These are phyloP conservation scores for Lactifluus volemus DNA, from an alignment of 768 basidiomycete species.

Conservation along the genomic window DNA sequence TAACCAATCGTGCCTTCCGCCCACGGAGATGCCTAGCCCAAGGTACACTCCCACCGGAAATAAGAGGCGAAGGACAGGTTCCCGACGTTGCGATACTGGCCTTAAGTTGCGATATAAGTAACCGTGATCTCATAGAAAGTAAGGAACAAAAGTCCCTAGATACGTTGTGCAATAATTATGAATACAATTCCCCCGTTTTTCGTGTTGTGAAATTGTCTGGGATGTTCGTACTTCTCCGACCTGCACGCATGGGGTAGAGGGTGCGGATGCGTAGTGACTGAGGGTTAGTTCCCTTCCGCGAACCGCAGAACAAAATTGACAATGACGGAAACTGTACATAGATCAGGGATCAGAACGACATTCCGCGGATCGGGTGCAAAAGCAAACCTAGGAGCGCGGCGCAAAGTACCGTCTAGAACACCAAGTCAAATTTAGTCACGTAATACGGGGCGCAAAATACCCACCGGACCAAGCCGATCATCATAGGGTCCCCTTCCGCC, in stretches of 20 bases:
- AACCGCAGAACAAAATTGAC: constrained; percentile 84
- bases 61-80: not conserved
- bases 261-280: not conserved
- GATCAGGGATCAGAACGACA: constrained; percentile 14
- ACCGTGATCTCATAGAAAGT: not conserved
- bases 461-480: constrained; percentile 87
- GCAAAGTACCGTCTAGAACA: constrained; percentile 67
- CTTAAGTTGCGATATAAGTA: not conserved
- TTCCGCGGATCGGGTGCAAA: not conserved
- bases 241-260: not conserved
- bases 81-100: not conserved
- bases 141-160: not conserved
- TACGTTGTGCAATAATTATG: not conserved
- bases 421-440: constrained; percentile 8
- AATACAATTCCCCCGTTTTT: constrained; percentile 2
- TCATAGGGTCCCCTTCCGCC: constrained; percentile 95
- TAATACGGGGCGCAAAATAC: constrained; percentile 28
- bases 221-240: not conserved
- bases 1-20: not conserved
- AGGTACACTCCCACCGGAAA: not conserved
- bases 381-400: constrained; percentile 65
- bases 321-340: constrained; percentile 61
- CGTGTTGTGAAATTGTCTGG: not conserved
- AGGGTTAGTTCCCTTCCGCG: constrained; percentile 29
- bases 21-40: not conserved